Evolutionary conservation across 495 filamentous ascomycete genomes (phyloP), one percentile per base, ranked within the genome.

Genomic region (Cairneyella variabilis): DNA sequence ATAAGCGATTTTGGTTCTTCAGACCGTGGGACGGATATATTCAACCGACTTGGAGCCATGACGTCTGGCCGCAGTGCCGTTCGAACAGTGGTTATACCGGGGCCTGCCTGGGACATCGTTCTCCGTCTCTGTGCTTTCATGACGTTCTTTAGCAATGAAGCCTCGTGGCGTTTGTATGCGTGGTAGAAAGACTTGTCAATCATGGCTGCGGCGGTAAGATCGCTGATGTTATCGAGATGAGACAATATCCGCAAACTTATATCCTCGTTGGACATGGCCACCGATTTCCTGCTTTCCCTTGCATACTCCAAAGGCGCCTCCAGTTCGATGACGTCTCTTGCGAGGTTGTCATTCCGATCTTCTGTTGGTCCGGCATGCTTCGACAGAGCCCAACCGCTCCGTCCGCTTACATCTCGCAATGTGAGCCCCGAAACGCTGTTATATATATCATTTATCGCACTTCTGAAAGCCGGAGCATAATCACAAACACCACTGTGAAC

Each of bases 401-500:
- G 54, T 34, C 64, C 63, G 21, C 54, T 63, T 36, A 70, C 52
- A 40, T 74, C 70, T 25, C 53, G 48, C 0, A 72, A 51, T 11
- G 65, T 66, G 9, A 74, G 40, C 6, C 71, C 71, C 14, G 49
- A 26, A 9, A 74, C 61, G 44, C 66, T 66, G 49, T 71, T 70
- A 52, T 62, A 70, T 23, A 74, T 67, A 48, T 72, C 71, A 32
- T 56, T 59, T 16, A 74, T 61, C 9, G 66, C 64, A 37, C 60
- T 61, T 11, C 67, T 61, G 54, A 74, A 72, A 2, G 66, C 55
- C 12, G 69, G 64, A 17, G 64, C 66, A 28, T 69, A 66, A 45
- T 74, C 71, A 52, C 71, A 74, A 30, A 66, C 54, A 10, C 63
- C 64, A n/a, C 47, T 64, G 44, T 68, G 64, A 9, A 66, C 59